phyloP scores from a whole-genome alignment of 805 yeast genomes.

The Metschnikowia peoriensis region DNA sequence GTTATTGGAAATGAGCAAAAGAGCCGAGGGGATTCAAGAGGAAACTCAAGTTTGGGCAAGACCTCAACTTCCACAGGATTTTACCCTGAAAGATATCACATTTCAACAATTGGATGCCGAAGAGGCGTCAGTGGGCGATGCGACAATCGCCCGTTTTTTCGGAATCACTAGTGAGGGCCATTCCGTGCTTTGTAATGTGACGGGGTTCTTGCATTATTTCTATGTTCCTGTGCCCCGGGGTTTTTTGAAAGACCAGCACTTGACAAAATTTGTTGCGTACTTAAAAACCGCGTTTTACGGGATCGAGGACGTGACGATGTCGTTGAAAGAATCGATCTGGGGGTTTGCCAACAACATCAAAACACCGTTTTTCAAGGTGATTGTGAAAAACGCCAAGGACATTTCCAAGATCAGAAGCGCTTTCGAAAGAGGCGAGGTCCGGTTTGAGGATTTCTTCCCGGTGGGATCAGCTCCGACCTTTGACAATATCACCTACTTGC shows the following conservation, averaged over 20 bases:
- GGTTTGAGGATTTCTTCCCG: constrained; percentile 62
- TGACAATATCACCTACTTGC: constrained; percentile 83
- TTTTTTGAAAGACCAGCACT: constrained; percentile 54
- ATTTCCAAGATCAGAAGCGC: constrained; percentile 70
- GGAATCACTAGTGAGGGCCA: constrained; percentile 90
- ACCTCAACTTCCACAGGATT: constrained; percentile 51
- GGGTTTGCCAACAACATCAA: constrained; percentile 80
- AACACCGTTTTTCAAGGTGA: constrained; percentile 75
- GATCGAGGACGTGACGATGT: constrained; percentile 64
- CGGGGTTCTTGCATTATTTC: constrained; percentile 85
- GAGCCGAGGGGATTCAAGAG: constrained; percentile 24
- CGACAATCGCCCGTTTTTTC: constrained; percentile 74
- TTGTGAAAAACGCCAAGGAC: constrained; percentile 61
- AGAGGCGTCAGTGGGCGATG: constrained; percentile 61
- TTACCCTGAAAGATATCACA: constrained; percentile 50
- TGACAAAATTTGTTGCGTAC: constrained; percentile 46
- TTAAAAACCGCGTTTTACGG: constrained; percentile 51
- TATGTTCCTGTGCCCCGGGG: constrained; percentile 90
- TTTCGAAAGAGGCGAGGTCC: constrained; percentile 79
- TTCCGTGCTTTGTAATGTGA: constrained; percentile 85
- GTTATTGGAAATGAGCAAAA: constrained; percentile 17
- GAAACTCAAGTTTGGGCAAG: constrained; percentile 50
- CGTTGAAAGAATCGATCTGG: constrained; percentile 84
- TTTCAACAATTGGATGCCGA: constrained; percentile 97
- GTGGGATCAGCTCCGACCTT: constrained; percentile 61